Evolutionary conservation across 2,329 filamentous ascomycete genomes (phyloP).

Genomic region (Chalara sp.): DNA sequence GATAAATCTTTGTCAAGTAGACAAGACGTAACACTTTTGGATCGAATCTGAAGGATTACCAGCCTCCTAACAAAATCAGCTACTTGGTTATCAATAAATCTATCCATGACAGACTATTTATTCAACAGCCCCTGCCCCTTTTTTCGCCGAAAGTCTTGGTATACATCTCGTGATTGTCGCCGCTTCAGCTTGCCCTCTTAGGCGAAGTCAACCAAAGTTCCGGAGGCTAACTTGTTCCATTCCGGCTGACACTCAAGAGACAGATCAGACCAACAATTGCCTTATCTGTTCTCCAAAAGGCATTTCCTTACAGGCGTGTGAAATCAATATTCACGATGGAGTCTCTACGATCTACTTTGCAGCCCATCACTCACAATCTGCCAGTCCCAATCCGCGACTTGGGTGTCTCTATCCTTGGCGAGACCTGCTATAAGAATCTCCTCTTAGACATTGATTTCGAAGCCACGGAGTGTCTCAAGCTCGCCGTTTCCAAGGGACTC

Average conservation of each 20-base stretch:
- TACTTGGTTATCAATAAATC: too few species aligned
- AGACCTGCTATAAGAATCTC: constrained; percentile 77
- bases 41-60: too few species aligned
- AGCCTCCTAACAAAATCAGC: too few species aligned
- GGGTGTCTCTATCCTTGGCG: constrained; percentile 73
- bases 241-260: too few species aligned
- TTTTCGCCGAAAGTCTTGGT: neutral
- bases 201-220: too few species aligned
- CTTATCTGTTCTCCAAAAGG: neutral
- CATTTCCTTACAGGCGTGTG: neutral
- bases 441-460: constrained; percentile 78
- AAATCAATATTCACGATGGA: constrained; percentile 42
- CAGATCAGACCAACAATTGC: neutral
- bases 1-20: neutral
- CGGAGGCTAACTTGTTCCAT: too few species aligned
- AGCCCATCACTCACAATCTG: constrained; percentile 65
- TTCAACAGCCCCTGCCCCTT: neutral
- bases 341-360: constrained; percentile 50
- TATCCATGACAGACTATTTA: too few species aligned
- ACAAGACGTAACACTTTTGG: too few species aligned
- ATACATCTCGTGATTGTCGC: too few species aligned
- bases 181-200: too few species aligned
- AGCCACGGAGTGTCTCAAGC: constrained; percentile 74
- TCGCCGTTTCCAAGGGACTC: constrained; percentile 85
- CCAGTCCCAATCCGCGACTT: constrained; percentile 69